These are phyloP conservation scores for Tricholoma sp. DNA, from an alignment of 768 basidiomycete species.

Conservation along the genomic window DNA sequence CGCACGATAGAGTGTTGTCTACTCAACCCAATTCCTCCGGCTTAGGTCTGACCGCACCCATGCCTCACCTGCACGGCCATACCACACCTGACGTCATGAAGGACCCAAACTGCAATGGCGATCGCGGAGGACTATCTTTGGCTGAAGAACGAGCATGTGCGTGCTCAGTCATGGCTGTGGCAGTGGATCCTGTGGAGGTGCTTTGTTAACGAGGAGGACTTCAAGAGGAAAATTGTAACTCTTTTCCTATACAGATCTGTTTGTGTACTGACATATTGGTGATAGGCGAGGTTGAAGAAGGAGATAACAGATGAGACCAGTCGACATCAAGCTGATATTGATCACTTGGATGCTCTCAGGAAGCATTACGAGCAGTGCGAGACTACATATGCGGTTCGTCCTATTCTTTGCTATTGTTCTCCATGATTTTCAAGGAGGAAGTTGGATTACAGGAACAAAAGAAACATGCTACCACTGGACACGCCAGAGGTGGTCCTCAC, in stretches of 20 bases:
- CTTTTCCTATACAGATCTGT: background rate
- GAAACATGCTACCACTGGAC: slow-evolving; percentile 83
- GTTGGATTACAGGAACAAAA: slow-evolving; percentile 76
- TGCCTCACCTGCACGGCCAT: no score
- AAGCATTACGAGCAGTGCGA: no score
- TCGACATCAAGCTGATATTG: slow-evolving; percentile 74
- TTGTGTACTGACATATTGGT: no score
- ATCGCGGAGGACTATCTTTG: slow-evolving; percentile 75
- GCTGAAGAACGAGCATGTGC: no score
- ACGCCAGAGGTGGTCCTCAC: no score
- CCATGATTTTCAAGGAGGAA: no score
- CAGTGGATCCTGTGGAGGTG: no score
- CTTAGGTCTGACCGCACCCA: no score
- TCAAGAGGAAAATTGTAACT: slow-evolving; percentile 57
- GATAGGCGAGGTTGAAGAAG: slow-evolving; percentile 50
- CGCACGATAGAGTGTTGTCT: slow-evolving; percentile 4
- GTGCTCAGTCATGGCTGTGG: no score
- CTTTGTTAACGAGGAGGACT: no score
- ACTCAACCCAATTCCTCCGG: background rate
- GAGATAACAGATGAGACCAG: slow-evolving; percentile 69
- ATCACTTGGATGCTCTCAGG: no score
- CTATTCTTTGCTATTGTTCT: background rate
- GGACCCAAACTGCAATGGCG: background rate
- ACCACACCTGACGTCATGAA: background rate
- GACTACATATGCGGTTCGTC: no score